phyloP scores from a whole-genome alignment of 1,284 basidiomycete genomes.

The Apiotrichum akiyoshidainum region DNA sequence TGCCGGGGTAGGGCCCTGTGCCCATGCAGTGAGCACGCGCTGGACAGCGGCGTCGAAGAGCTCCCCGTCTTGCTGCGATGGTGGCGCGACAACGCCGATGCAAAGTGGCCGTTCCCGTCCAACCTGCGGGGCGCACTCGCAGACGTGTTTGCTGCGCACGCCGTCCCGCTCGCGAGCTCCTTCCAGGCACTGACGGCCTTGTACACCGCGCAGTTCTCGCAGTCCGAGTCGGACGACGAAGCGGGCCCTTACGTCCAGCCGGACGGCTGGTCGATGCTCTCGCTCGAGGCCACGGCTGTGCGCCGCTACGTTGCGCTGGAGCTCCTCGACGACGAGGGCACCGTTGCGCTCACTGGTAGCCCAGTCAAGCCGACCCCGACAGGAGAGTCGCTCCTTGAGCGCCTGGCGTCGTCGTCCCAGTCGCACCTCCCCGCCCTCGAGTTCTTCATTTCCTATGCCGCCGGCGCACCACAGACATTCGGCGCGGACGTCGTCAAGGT shows the following conservation, averaged over 20 bases:
- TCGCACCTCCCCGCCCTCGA: slow-evolving; percentile 33
- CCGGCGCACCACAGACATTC: slow-evolving; percentile 28
- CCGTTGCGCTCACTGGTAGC: slow-evolving; percentile 20
- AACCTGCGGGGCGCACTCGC: slow-evolving; percentile 15
- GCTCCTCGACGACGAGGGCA: slow-evolving; percentile 26
- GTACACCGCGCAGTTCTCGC: slow-evolving; percentile 20
- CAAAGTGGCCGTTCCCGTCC: slow-evolving; percentile 32
- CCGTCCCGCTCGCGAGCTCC: slow-evolving; percentile 6
- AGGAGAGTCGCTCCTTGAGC: slow-evolving; percentile 32
- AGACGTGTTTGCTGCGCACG: slow-evolving; percentile 10
- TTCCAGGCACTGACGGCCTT: slow-evolving; percentile 11
- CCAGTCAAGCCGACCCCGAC: slow-evolving; percentile 14
- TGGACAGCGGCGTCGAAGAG: slow-evolving; percentile 30
- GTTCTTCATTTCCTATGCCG: slow-evolving; percentile 28
- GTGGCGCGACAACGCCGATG: slow-evolving; percentile 35
- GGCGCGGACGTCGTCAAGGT: slow-evolving; percentile 32
- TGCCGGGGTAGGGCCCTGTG: no score
- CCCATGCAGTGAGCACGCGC: no score
- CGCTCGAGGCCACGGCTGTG: slow-evolving; percentile 31
- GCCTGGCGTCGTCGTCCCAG: slow-evolving; percentile 23
- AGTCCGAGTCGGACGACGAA: slow-evolving; percentile 34
- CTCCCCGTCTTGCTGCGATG: slow-evolving; percentile 34
- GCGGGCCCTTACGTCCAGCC: slow-evolving; percentile 30
- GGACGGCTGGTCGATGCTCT: slow-evolving; percentile 38
- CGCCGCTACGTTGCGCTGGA: slow-evolving; percentile 29